A percentile compares a stretch with the other conserved stretches of the same genome.
phyloP scores from a whole-genome alignment of 139 green algal species.

The Chlorella sp. region DNA sequence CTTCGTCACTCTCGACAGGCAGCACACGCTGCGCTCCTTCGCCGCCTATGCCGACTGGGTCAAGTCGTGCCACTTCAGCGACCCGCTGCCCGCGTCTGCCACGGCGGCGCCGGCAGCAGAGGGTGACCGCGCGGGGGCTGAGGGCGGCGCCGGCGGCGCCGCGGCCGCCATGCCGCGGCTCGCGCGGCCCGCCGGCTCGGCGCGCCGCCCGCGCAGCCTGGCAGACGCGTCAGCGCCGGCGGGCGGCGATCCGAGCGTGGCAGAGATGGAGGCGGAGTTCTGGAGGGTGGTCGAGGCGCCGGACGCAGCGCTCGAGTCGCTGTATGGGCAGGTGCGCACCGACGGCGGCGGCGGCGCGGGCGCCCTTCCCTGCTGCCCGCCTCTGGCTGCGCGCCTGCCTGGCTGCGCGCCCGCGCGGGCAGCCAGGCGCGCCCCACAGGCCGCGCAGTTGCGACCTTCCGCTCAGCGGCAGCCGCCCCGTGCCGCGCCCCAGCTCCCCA shows the following conservation, averaged over 20 bases:
- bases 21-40: slow-evolving; percentile 75
- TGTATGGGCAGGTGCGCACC: slow-evolving; percentile 66
- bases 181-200: neutral
- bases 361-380: no score
- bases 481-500: no score
- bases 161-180: no score
- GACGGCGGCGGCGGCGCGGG: neutral
- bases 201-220: slow-evolving; percentile 16
- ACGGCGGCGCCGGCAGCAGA: no score
- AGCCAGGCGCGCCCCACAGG: no score
- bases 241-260: slow-evolving; percentile 45
- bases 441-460: no score
- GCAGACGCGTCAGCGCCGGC: slow-evolving; percentile 1
- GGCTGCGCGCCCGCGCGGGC: no score
- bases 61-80: slow-evolving; percentile 66
- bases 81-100: slow-evolving; percentile 20
- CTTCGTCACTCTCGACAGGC: slow-evolving; percentile 43
- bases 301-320: slow-evolving; percentile 53
- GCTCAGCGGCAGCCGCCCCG: no score
- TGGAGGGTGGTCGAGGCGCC: slow-evolving; percentile 77
- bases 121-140: no score
- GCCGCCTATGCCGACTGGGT: slow-evolving; percentile 71
- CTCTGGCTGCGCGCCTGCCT: no score
- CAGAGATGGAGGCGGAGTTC: slow-evolving; percentile 80
- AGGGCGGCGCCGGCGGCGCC: no score